A percentile compares a stretch with the other conserved stretches of the same genome.
These are phyloP conservation scores for Boletus pseudo-olivaceus DNA, from an alignment of 768 basidiomycete species.

Conservation along the genomic window DNA sequence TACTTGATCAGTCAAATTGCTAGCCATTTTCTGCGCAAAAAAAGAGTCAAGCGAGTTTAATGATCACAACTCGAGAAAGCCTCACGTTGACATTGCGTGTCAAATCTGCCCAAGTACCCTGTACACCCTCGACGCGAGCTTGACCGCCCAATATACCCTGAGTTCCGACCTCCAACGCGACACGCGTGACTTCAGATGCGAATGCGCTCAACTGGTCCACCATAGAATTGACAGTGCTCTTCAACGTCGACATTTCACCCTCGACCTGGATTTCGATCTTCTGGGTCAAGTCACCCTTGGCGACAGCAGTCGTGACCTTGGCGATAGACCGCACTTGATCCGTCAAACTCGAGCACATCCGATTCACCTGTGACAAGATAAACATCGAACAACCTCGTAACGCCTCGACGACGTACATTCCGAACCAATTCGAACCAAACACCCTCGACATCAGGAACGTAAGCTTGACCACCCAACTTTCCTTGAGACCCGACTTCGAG, in stretches of 20 bases:
- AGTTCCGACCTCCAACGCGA: slow-evolving; percentile 87
- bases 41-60: neutral
- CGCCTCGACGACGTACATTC: slow-evolving; percentile 45
- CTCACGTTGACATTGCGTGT: slow-evolving; percentile 84
- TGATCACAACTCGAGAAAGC: neutral
- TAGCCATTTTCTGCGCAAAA: slow-evolving; percentile 74
- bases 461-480: slow-evolving; percentile 83
- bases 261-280: slow-evolving; percentile 91
- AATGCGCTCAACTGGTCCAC: slow-evolving; percentile 87
- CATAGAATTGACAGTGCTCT: slow-evolving; percentile 90
- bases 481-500: slow-evolving; percentile 86
- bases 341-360: slow-evolving; percentile 78
- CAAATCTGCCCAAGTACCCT: slow-evolving; percentile 91
- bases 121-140: slow-evolving; percentile 85
- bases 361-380: slow-evolving; percentile 51
- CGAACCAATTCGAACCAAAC: slow-evolving; percentile 82
- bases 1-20: slow-evolving; percentile 81
- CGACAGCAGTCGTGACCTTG: slow-evolving; percentile 84
- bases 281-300: slow-evolving; percentile 85
- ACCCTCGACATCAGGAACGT: slow-evolving; percentile 88
- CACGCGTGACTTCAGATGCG: slow-evolving; percentile 76
- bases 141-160: slow-evolving; percentile 90
- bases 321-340: slow-evolving; percentile 83
- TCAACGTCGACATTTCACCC: slow-evolving; percentile 83
- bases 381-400: neutral